These are phyloP conservation scores for Wickerhamiella sergipiensis DNA, from an alignment of 805 yeast species.

Conservation along the genomic window DNA sequence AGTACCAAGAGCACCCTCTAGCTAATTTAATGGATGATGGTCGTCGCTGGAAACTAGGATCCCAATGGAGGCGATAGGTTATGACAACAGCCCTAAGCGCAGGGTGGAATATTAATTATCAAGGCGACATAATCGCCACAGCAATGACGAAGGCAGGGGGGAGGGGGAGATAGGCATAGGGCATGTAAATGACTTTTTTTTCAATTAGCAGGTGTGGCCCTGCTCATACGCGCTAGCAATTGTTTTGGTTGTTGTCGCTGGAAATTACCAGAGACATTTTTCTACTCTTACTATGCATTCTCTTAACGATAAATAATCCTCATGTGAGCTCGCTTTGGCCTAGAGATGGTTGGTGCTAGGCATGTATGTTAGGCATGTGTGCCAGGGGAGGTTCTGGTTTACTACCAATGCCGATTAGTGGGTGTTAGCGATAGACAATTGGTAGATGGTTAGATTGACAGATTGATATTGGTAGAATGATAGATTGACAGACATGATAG, in stretches of 20 bases:
- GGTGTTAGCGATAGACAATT: too few species aligned
- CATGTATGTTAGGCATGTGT: too few species aligned
- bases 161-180: background rate
- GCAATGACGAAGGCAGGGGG: background rate
- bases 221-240: too few species aligned
- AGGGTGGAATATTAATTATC: background rate
- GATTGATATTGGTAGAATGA: too few species aligned
- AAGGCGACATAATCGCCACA: background rate
- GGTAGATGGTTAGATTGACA: too few species aligned
- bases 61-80: background rate
- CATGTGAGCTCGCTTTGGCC: background rate
- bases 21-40: background rate
- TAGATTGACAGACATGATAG: too few species aligned
- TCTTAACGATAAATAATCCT: background rate
- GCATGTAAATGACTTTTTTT: background rate
- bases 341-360: too few species aligned
- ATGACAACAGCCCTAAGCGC: background rate
- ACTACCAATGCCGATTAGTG: too few species aligned
- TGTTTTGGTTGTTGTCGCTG: too few species aligned
- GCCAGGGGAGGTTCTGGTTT: too few species aligned
- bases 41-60: background rate
- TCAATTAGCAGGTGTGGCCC: too few species aligned
- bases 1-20: background rate
- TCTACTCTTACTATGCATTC: background rate
- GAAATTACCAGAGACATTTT: too few species aligned